Conservation (phyloP, 768 basidiomycete species). For the Coprinopsis marcescibilis region DNA sequence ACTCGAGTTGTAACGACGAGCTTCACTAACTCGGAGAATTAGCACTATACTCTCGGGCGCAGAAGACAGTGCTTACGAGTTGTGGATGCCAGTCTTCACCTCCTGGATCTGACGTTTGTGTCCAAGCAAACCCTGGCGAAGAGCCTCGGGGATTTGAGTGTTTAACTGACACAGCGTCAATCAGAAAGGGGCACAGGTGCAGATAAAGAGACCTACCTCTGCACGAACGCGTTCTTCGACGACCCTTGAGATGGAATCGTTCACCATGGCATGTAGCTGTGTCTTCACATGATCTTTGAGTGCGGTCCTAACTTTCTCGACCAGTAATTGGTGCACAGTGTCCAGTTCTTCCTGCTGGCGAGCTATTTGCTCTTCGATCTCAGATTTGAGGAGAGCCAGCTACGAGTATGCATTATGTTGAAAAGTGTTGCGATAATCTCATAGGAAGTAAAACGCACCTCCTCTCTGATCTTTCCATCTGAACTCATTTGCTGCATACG, state of each 20-base stretch:
- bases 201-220: slow-evolving; percentile 30
- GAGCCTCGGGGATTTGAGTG: slow-evolving; percentile 35
- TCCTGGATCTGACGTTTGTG: slow-evolving; percentile 40
- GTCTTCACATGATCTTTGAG: slow-evolving; percentile 35
- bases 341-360: slow-evolving; percentile 34
- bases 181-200: slow-evolving; percentile 1
- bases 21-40: slow-evolving; percentile 30
- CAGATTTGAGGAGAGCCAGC: slow-evolving; percentile 33
- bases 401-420: slow-evolving; percentile 23
- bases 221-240: slow-evolving; percentile 37
- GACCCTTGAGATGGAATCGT: slow-evolving; percentile 27
- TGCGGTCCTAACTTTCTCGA: slow-evolving; percentile 34
- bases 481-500: slow-evolving; percentile 38
- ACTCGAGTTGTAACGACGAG: slow-evolving; percentile 36
- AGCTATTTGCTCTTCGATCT: slow-evolving; percentile 33
- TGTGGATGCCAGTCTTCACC: slow-evolving; percentile 38
- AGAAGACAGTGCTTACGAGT: slow-evolving; percentile 38
- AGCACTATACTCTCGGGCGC: slow-evolving; percentile 7
- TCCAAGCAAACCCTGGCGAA: slow-evolving; percentile 32
- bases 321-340: slow-evolving; percentile 27
- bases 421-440: too few species aligned
- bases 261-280: slow-evolving; percentile 29
- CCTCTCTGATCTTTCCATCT: slow-evolving; percentile 37
- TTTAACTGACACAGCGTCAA: slow-evolving; percentile 27
- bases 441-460: slow-evolving; percentile 29